phyloP scores from a whole-genome alignment of 2,329 filamentous ascomycete species.

The Penicillium expansum region DNA sequence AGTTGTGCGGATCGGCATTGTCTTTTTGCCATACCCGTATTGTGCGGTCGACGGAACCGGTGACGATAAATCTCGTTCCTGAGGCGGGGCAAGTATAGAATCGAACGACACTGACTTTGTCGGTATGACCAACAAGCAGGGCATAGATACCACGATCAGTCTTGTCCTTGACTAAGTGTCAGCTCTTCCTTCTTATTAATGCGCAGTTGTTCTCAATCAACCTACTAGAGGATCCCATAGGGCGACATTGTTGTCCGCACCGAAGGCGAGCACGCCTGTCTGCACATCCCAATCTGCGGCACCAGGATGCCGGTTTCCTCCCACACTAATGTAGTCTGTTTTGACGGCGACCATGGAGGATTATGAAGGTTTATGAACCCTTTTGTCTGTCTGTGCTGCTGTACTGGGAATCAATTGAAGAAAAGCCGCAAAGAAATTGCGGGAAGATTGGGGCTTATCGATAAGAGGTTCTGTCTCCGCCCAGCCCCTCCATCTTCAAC shows the following conservation, averaged over 20 bases:
- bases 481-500: conserved; percentile 17
- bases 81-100: conserved; percentile 62
- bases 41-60: conserved; percentile 76
- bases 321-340: conserved; percentile 64
- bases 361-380: neutral
- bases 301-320: conserved; percentile 85
- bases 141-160: conserved; percentile 58
- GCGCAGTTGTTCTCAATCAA: conserved; percentile 14
- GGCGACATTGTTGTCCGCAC: conserved; percentile 83
- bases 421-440: conserved; percentile 25
- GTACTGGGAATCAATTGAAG: conserved; percentile 8
- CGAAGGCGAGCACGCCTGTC: conserved; percentile 75
- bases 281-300: conserved; percentile 82
- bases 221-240: conserved; percentile 79
- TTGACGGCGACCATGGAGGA: conserved; percentile 39
- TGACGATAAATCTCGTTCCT: conserved; percentile 61
- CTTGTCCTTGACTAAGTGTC: conserved; percentile 38
- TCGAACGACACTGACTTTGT: conserved; percentile 76
- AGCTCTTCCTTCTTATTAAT: conserved; percentile 9
- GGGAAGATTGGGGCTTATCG: conserved; percentile 36
- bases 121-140: conserved; percentile 73
- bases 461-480: conserved; percentile 30
- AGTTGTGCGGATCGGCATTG: conserved; percentile 29
- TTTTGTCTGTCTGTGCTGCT: neutral
- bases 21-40: conserved; percentile 61